phyloP scores from a whole-genome alignment of 441 rosid species.

The Oxalis stricta region DNA sequence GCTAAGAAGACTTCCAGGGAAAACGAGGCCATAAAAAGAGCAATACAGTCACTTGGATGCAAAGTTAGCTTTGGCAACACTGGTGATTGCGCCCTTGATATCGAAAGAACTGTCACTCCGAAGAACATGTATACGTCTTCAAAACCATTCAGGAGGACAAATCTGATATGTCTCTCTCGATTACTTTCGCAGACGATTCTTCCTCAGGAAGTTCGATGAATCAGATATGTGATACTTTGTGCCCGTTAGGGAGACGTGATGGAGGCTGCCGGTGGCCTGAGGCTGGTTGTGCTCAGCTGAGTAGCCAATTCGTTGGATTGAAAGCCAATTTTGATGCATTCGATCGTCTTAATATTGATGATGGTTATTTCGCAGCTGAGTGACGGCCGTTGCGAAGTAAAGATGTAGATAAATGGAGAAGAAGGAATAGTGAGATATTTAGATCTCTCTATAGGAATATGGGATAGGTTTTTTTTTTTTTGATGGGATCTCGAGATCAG shows the following conservation, averaged over 20 bases:
- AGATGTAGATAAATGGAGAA: too few species aligned
- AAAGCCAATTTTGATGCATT: constrained; percentile 87
- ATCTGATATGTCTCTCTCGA: constrained; percentile 68
- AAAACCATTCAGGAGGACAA: constrained; percentile 22
- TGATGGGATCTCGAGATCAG: too few species aligned
- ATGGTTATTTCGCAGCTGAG: constrained; percentile 55
- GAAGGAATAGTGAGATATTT: too few species aligned
- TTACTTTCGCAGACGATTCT: constrained; percentile 44
- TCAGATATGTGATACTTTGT: constrained; percentile 54
- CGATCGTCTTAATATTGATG: constrained; percentile 65
- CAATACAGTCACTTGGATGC: constrained; percentile 79
- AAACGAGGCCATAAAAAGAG: constrained; percentile 60
- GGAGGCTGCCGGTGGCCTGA: constrained; percentile 93
- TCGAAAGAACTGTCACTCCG: constrained; percentile 24
- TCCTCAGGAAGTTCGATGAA: constrained; percentile 22
- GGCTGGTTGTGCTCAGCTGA: constrained; percentile 72
- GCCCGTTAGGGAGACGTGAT: constrained; percentile 60
- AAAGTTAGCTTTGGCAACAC: constrained; percentile 51
- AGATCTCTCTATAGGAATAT: too few species aligned
- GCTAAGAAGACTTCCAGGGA: constrained; percentile 70
- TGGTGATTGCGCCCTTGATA: constrained; percentile 49
- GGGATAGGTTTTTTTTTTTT: too few species aligned
- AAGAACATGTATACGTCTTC: constrained; percentile 20
- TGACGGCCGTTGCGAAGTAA: constrained; percentile 20
- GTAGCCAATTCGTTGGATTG: constrained; percentile 76